Conservation (phyloP, 805 yeast species). For the Starmerella sp. region DNA sequence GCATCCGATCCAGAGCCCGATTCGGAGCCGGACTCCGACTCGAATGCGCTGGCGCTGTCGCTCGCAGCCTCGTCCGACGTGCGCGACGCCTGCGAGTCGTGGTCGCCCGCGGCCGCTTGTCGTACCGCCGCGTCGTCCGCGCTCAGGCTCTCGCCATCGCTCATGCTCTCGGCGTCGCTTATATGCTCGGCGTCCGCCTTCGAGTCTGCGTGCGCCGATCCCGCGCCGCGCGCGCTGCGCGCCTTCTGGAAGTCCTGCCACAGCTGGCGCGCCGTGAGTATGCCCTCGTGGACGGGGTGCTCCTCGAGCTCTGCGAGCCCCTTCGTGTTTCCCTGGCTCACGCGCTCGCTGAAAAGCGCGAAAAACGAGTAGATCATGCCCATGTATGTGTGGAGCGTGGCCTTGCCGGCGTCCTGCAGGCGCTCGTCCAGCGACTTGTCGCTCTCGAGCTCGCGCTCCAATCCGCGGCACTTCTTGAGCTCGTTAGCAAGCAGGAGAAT, state of each 20-base stretch:
- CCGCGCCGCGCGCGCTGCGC: constrained; percentile 25
- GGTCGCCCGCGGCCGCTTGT: neutral
- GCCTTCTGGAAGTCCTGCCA: constrained; percentile 70
- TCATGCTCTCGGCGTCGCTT: neutral
- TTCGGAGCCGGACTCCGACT: constrained; percentile 2
- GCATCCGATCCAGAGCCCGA: neutral
- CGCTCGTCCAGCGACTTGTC: constrained; percentile 3
- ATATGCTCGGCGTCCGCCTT: neutral
- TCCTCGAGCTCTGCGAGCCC: constrained; percentile 50
- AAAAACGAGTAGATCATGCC: constrained; percentile 72
- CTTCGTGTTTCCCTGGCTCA: constrained; percentile 39
- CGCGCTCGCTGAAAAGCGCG: constrained; percentile 53
- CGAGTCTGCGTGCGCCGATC: neutral
- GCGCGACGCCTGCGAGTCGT: neutral
- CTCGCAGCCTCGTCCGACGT: neutral
- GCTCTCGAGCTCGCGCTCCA: constrained; percentile 20
- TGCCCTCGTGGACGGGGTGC: constrained; percentile 79
- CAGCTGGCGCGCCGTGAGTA: constrained; percentile 68
- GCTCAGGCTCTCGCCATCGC: neutral
- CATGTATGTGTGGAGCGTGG: constrained; percentile 67
- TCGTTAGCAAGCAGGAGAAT: constrained; percentile 67
- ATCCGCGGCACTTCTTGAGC: constrained; percentile 32
- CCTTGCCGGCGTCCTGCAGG: constrained; percentile 37
- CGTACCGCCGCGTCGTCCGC: neutral
- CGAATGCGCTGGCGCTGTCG: neutral